These are phyloP conservation scores for Pontederia crassipes DNA, from an alignment of 176 grass and related monocot genomes.

Conservation along the genomic window DNA sequence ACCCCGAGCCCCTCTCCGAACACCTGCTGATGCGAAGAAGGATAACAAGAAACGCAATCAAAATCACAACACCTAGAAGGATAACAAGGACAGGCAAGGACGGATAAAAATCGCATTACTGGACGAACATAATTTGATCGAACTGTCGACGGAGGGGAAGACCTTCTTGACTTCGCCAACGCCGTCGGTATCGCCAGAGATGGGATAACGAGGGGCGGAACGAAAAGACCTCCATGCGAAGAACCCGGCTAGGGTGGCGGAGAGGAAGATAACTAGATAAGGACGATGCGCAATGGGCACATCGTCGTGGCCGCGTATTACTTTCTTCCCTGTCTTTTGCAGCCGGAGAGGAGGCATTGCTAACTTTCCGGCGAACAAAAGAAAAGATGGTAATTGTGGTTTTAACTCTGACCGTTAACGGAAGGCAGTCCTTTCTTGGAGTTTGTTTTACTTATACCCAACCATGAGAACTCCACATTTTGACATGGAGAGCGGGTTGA, in stretches of 20 bases:
- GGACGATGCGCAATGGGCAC: slow-evolving; percentile 9
- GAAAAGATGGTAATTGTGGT: too few species aligned
- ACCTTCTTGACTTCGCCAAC: neutral
- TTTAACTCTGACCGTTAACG: too few species aligned
- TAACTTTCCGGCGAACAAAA: too few species aligned
- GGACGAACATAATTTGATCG: neutral
- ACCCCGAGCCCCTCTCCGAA: neutral
- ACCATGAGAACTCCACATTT: too few species aligned
- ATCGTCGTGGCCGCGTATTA: neutral
- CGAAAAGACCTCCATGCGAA: slow-evolving; percentile 4
- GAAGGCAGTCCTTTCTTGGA: too few species aligned
- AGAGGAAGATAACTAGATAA: slow-evolving; percentile 8
- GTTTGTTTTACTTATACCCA: too few species aligned
- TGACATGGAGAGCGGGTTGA: too few species aligned
- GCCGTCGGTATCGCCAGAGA: neutral
- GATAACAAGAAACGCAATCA: neutral
- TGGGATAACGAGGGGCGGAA: neutral
- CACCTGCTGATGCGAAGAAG: neutral
- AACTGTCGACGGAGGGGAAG: neutral
- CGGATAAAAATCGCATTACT: neutral
- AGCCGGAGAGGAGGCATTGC: neutral
- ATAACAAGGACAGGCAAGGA: neutral
- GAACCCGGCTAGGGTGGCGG: neutral
- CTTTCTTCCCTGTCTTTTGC: neutral
- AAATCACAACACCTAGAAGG: neutral